These are phyloP conservation scores for Polyporus tsugae DNA, from an alignment of 1,284 basidiomycete species.

Conservation along the genomic window DNA sequence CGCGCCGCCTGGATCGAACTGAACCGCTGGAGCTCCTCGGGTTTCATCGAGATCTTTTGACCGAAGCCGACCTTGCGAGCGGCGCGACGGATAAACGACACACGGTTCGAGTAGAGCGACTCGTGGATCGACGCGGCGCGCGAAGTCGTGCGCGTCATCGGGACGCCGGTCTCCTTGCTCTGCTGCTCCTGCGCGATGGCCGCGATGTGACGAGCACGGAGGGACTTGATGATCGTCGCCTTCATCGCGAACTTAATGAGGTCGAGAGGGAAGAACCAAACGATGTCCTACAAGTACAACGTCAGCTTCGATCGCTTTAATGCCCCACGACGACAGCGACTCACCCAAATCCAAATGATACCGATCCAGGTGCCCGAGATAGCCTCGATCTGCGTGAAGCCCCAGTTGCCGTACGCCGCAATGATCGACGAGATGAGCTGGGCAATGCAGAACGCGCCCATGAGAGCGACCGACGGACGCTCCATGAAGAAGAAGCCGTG, in stretches of 20 bases:
- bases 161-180: conserved; percentile 65
- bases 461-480: conserved; percentile 89
- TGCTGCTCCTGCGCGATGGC: conserved; percentile 40
- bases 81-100: conserved; percentile 87
- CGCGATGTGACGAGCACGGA: conserved; percentile 75
- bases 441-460: conserved; percentile 91
- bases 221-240: conserved; percentile 86
- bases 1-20: conserved; percentile 85
- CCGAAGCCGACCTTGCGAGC: conserved; percentile 88
- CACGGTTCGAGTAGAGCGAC: conserved; percentile 93
- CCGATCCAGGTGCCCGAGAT: conserved; percentile 96
- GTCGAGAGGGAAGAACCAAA: conserved; percentile 96
- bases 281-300: conserved; percentile 69
- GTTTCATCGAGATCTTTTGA: conserved; percentile 80
- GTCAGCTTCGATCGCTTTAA: conserved; percentile 27
- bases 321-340: not conserved
- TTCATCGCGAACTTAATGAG: conserved; percentile 97
- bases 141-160: conserved; percentile 87
- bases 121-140: conserved; percentile 93
- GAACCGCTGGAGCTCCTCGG: conserved; percentile 86
- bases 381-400: conserved; percentile 81
- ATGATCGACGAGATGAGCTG: conserved; percentile 97
- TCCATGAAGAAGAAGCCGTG: conserved; percentile 99
- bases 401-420: conserved; percentile 91
- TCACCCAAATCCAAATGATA: conserved; percentile 95